A percentile compares a stretch with the other conserved stretches of the same genome.
Conservation (phyloP, 169 alveolate species). For the Babesia bigemina region DNA sequence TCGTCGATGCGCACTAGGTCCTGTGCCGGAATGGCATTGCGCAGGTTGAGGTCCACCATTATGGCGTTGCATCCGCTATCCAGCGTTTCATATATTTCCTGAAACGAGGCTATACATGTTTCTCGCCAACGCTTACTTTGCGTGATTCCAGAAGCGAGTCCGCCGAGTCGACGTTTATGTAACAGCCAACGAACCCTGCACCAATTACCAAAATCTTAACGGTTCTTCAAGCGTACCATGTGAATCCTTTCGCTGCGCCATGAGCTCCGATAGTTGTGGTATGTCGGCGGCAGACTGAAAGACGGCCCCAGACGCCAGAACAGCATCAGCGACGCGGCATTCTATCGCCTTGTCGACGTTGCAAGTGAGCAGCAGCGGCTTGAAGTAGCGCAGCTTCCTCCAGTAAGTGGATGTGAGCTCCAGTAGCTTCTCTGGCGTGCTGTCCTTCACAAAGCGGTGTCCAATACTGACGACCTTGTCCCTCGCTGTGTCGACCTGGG, state of each 20-base stretch:
- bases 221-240: background rate
- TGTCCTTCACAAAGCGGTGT: slow-evolving; percentile 8
- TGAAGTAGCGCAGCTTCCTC: slow-evolving; percentile 42
- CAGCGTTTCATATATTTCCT: slow-evolving; percentile 41
- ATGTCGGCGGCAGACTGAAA: slow-evolving; percentile 15
- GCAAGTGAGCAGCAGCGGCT: slow-evolving; percentile 56
- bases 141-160: background rate
- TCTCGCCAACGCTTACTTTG: slow-evolving; percentile 1
- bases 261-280: slow-evolving; percentile 1
- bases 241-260: slow-evolving; percentile 13
- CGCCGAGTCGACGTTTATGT: slow-evolving; percentile 24
- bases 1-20: slow-evolving; percentile 11
- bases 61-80: slow-evolving; percentile 26
- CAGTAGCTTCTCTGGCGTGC: slow-evolving; percentile 33
- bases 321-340: slow-evolving; percentile 42
- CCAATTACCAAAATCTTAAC: too few relatives aligned
- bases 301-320: slow-evolving; percentile 44
- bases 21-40: background rate
- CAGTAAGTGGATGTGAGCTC: slow-evolving; percentile 57
- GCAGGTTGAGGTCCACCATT: slow-evolving; percentile 15
- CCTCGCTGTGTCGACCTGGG: background rate
- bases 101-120: background rate
- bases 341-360: slow-evolving; percentile 60
- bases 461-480: background rate
- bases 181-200: slow-evolving; percentile 51